phyloP scores from a whole-genome alignment of 192 early-diverging fungal species.

The Radiomyces spectabilis region DNA sequence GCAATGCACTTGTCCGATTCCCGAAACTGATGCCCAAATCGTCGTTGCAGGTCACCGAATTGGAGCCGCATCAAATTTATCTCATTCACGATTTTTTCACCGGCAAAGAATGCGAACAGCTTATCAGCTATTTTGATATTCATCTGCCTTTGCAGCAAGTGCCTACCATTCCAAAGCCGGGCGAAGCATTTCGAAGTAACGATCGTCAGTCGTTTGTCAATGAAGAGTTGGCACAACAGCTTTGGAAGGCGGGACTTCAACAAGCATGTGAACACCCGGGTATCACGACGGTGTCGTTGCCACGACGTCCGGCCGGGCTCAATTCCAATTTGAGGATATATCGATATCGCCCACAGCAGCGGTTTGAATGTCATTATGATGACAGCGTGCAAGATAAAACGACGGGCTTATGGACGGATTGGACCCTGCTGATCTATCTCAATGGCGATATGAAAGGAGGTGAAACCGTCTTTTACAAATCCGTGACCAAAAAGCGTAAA shows the following conservation, averaged over 20 bases:
- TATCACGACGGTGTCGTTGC: background rate
- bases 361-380: slow-evolving; percentile 36
- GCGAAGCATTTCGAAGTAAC: slow-evolving; percentile 34
- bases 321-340: slow-evolving; percentile 38
- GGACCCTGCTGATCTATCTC: slow-evolving; percentile 40
- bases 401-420: slow-evolving; percentile 25
- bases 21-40: slow-evolving; percentile 18
- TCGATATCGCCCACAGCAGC: slow-evolving; percentile 29
- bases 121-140: slow-evolving; percentile 27
- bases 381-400: slow-evolving; percentile 27
- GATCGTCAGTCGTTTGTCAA: slow-evolving; percentile 28
- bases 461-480: slow-evolving; percentile 38
- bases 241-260: slow-evolving; percentile 22
- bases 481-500: slow-evolving; percentile 10
- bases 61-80: slow-evolving; percentile 27
- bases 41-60: slow-evolving; percentile 4
- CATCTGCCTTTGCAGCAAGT: slow-evolving; percentile 17
- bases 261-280: background rate
- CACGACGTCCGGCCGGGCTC: slow-evolving; percentile 12
- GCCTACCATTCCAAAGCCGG: slow-evolving; percentile 20
- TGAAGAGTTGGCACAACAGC: slow-evolving; percentile 7
- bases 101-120: slow-evolving; percentile 24
- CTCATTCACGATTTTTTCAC: slow-evolving; percentile 26
- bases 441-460: slow-evolving; percentile 28
- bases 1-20: no score